Percentiles rank a stretch among this genome's conserved stretches.
Evolutionary conservation across 306 rosid genomes (phyloP).

Genomic region (Phaseolus lunatus): DNA sequence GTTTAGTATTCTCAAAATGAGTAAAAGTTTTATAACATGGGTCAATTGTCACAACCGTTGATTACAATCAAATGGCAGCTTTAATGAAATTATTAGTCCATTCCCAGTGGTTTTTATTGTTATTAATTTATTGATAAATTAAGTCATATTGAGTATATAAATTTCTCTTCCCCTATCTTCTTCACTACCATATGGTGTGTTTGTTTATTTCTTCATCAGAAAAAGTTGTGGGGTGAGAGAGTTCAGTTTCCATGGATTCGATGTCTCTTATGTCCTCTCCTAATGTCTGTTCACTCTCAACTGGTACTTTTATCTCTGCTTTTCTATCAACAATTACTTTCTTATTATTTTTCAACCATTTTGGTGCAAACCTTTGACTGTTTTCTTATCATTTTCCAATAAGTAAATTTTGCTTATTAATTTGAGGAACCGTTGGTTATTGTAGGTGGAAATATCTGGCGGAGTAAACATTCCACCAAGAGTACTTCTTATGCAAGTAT

Average conservation of each 20-base stretch:
- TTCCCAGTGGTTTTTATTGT: too few species aligned
- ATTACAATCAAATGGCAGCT: neutral
- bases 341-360: neutral
- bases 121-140: too few species aligned
- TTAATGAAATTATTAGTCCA: neutral
- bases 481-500: neutral
- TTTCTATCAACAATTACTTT: too few species aligned
- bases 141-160: too few species aligned
- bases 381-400: too few species aligned
- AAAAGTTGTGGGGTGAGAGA: too few species aligned
- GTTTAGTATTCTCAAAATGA: too few species aligned
- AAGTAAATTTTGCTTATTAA: neutral
- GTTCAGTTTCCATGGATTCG: neutral
- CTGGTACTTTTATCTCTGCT: neutral
- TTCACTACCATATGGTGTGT: neutral
- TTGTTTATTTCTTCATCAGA: too few species aligned
- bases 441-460: neutral
- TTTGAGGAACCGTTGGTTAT: neutral
- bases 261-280: neutral
- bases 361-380: too few species aligned
- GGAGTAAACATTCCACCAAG: neutral
- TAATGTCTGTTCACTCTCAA: neutral
- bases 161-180: too few species aligned
- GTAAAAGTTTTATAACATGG: too few species aligned
- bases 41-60: too few species aligned